Conservation (phyloP, 768 basidiomycete genomes). For the Mrakia gelida region DNA sequence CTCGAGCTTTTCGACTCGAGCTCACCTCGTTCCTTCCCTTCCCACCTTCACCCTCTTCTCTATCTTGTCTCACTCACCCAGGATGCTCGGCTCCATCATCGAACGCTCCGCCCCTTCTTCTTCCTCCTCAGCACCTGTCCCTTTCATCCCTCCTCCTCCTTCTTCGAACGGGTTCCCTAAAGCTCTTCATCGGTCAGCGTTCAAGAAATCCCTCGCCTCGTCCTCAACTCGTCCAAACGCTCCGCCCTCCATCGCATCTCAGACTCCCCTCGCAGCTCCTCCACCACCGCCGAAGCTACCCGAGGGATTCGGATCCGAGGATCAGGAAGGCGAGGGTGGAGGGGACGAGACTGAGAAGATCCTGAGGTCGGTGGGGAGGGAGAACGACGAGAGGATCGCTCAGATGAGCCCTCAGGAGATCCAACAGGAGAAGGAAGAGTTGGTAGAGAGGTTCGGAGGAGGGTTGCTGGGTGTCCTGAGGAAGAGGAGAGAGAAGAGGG, state of each 20-base stretch:
- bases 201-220: conserved; percentile 15
- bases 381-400: conserved; percentile 62
- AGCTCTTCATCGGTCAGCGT: conserved; percentile 14
- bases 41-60: not conserved
- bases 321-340: not conserved
- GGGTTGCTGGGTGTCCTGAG: conserved; percentile 61
- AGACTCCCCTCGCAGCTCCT: conserved; percentile 36
- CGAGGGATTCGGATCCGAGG: too few species aligned
- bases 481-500: conserved; percentile 50
- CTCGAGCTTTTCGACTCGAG: not conserved
- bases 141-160: conserved; percentile 19
- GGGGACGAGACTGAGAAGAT: conserved; percentile 52
- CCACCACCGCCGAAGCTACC: conserved; percentile 33
- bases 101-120: conserved; percentile 46
- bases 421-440: conserved; percentile 60
- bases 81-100: conserved; percentile 51
- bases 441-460: conserved; percentile 67
- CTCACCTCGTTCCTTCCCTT: not conserved
- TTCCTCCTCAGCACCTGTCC: conserved; percentile 35
- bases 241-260: not conserved
- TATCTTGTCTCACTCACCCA: not conserved
- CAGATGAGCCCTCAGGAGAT: conserved; percentile 68
- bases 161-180: conserved; percentile 6
- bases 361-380: conserved; percentile 51
- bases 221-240: not conserved